Conservation (phyloP, 1,284 basidiomycete genomes). For the Pseudozyma pruni region DNA sequence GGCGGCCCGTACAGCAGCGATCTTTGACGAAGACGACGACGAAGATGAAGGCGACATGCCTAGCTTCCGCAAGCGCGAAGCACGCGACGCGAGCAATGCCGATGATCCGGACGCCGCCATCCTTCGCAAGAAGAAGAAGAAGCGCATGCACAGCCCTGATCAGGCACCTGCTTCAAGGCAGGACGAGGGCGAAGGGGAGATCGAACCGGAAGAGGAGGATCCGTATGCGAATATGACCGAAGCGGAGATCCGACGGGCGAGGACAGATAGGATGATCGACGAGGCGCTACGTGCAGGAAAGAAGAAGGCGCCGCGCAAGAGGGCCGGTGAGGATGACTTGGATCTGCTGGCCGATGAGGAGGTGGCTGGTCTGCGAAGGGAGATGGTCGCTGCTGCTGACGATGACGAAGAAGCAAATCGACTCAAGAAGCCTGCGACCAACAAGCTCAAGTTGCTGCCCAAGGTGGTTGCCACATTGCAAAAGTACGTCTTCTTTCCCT, state of each 20-base stretch:
- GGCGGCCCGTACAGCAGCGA: constrained; percentile 30
- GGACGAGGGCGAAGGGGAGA: constrained; percentile 4
- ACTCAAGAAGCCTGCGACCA: constrained; percentile 83
- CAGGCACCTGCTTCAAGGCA: constrained; percentile 5
- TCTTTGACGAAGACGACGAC: constrained; percentile 47
- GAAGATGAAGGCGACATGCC: constrained; percentile 28
- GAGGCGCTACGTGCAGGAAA: constrained; percentile 42
- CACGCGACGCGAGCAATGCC: constrained; percentile 7
- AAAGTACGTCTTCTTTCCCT: constrained; percentile 79
- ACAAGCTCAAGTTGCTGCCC: constrained; percentile 85
- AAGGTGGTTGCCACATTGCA: constrained; percentile 92
- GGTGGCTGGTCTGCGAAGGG: constrained; percentile 81
- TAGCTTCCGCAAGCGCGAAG: constrained; percentile 36
- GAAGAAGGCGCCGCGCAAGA: constrained; percentile 52
- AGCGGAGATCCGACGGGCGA: constrained; percentile 38
- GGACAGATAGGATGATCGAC: constrained; percentile 47
- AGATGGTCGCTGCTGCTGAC: constrained; percentile 87
- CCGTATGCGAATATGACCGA: constrained; percentile 44
- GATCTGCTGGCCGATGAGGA: constrained; percentile 92
- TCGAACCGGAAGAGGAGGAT: constrained; percentile 32
- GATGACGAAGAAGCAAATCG: constrained; percentile 84
- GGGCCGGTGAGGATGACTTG: constrained; percentile 70
- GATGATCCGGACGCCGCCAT: constrained; percentile 31
- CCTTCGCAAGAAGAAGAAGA: constrained; percentile 51
- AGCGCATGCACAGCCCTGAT: constrained; percentile 36